Percentiles rank a stretch among this genome's conserved stretches.
These are phyloP conservation scores for Pseudopithomyces maydicus DNA, from an alignment of 2,329 filamentous ascomycete genomes.

Conservation along the genomic window DNA sequence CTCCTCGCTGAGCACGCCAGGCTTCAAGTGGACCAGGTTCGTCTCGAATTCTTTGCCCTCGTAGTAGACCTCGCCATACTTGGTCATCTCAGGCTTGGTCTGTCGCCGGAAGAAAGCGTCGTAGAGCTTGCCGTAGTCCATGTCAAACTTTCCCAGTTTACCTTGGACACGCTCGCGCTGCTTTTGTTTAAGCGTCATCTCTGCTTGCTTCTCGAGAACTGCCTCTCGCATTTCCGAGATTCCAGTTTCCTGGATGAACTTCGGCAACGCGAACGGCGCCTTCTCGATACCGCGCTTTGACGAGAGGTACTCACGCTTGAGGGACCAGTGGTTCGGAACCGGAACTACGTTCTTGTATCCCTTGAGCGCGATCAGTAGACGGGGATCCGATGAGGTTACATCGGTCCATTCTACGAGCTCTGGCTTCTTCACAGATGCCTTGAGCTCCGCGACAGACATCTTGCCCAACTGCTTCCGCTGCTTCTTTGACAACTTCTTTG, in stretches of 20 bases:
- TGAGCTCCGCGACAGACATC: constrained; percentile 91
- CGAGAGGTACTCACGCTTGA: constrained; percentile 96
- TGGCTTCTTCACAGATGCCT: constrained; percentile 86
- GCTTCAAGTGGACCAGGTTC: constrained; percentile 85
- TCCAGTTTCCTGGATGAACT: constrained; percentile 96
- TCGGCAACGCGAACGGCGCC: constrained; percentile 86
- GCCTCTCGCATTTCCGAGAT: constrained; percentile 98
- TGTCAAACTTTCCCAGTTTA: constrained; percentile 96
- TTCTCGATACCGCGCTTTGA: constrained; percentile 98
- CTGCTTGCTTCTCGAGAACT: constrained; percentile 91
- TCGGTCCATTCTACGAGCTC: constrained; percentile 99
- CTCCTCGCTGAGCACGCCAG: constrained; percentile 87
- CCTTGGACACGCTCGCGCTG: constrained; percentile 91
- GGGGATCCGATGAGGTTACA: constrained; percentile 85
- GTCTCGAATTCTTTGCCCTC: constrained; percentile 99
- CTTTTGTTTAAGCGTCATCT: constrained; percentile 91
- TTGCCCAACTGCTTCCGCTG: constrained; percentile 91
- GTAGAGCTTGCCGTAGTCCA: constrained; percentile 97
- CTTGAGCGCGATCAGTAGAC: constrained; percentile 91
- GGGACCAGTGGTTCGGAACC: constrained; percentile 89
- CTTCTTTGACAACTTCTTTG: constrained; percentile 85
- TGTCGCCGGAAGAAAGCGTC: constrained; percentile 98
- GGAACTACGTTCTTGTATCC: constrained; percentile 93
- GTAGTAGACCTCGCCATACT: constrained; percentile 99
- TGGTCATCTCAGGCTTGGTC: constrained; percentile 90